Evolutionary conservation across 257 asterid species (phyloP).

Genomic region (Scutellaria baicalensis): DNA sequence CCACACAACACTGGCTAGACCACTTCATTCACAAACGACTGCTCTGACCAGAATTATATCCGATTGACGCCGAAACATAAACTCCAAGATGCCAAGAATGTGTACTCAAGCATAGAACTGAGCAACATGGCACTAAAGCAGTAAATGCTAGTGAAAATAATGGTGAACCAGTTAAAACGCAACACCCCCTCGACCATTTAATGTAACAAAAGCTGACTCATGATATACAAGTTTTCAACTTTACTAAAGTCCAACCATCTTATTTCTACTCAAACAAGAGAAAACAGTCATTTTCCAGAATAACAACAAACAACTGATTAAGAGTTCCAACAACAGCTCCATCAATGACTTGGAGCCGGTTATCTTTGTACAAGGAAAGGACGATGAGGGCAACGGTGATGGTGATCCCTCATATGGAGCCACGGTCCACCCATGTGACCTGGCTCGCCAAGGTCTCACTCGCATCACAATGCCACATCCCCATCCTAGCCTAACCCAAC

Average conservation of each 20-base stretch:
- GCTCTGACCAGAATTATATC: background rate
- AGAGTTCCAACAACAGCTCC: constrained; percentile 13
- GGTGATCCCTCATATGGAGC: constrained; percentile 1
- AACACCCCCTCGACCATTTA: background rate
- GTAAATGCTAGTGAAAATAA: background rate
- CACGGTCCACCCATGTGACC: constrained; percentile 31
- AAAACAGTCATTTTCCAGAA: background rate
- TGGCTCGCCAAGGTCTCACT: background rate
- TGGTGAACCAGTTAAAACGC: background rate
- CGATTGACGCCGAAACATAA: background rate
- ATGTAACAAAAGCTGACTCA: background rate
- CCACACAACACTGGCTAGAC: constrained; percentile 16
- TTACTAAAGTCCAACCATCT: background rate
- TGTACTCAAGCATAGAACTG: background rate
- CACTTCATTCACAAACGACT: background rate
- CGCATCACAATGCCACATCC: background rate
- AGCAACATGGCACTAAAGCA: background rate
- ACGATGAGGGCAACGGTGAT: background rate
- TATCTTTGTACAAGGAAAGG: background rate
- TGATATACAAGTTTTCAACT: background rate
- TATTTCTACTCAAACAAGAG: background rate
- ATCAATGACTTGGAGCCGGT: constrained; percentile 15
- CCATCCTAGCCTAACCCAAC: background rate
- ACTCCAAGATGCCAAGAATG: background rate
- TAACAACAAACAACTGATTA: too few species aligned